These are phyloP conservation scores for Talaromyces sp. DNA, from an alignment of 2,329 filamentous ascomycete species.

Conservation along the genomic window DNA sequence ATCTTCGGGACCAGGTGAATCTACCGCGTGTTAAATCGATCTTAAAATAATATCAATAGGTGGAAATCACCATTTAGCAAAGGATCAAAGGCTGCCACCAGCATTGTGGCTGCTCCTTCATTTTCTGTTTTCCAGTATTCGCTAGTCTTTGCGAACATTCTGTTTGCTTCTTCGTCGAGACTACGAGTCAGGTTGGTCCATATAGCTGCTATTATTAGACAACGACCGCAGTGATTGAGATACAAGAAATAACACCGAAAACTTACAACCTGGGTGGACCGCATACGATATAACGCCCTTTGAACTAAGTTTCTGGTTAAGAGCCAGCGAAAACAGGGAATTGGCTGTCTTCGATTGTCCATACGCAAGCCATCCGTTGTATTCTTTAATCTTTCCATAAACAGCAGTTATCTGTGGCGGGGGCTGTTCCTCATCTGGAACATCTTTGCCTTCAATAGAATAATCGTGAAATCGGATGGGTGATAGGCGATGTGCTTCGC, in stretches of 20 bases:
- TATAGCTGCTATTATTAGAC: constrained; percentile 16
- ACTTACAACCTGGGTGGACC: constrained; percentile 34
- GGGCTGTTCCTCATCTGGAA: constrained; percentile 11
- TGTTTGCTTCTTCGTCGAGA: constrained; percentile 14
- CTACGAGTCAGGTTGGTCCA: constrained; percentile 17
- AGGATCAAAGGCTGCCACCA: constrained; percentile 42
- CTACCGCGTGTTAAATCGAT: constrained; percentile 3
- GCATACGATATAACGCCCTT: constrained; percentile 30
- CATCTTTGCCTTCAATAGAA: constrained; percentile 16
- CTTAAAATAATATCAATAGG: neutral
- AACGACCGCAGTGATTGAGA: neutral
- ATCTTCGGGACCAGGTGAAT: constrained; percentile 8
- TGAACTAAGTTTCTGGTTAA: constrained; percentile 22
- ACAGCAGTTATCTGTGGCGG: constrained; percentile 1
- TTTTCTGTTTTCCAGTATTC: constrained; percentile 31
- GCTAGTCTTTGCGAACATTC: constrained; percentile 22
- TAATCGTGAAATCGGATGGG: constrained; percentile 25
- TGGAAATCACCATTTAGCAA: constrained; percentile 19
- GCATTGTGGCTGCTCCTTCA: constrained; percentile 38
- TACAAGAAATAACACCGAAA: neutral
- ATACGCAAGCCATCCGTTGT: constrained; percentile 22
- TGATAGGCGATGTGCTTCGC: constrained; percentile 19
- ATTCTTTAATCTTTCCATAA: constrained; percentile 5
- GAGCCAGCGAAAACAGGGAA: constrained; percentile 33
- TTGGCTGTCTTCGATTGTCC: constrained; percentile 38